Base-by-base conservation (phyloP, 139 green algal species). In the Diplosphaera chodatii region DNA sequence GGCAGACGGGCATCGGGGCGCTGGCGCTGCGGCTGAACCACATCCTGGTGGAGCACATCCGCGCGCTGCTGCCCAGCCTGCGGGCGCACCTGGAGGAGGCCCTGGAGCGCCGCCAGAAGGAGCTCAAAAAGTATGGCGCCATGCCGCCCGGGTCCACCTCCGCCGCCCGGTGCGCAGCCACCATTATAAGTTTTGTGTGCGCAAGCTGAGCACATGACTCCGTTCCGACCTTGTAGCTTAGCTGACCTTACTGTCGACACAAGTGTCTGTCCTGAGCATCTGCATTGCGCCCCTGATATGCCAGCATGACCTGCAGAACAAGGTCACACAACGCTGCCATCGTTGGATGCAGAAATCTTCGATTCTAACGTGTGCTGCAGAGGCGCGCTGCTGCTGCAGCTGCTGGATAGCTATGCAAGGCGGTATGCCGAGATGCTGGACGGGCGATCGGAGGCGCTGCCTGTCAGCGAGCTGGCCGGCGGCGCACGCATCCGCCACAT, bases 31-130 rank as follows among this genome's bases (percentile, higher is more conserved):
- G 78, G 33, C 81, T 98, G n/a, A 98, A 97, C 80, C 68, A 68
- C 56, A 91, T 98, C 33, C 83, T 98, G 59, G 92, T 93, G 72
- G 81, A 92, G 40, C 90, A 95, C 86, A 96, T 97, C 74, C 79
- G 77, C 5, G 65, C 66, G 13, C 4, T 85, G 40, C 76, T 92
- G 68, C 83, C 85, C 40, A 37, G 29, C 2, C 74, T 91, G 67
- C 73, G 79, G 18, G 32, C n/a, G 25, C 37, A 65, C 37, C 74
- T 91, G 0, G 80, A 86, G 63, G 70, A 76, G 10, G 84, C 84
- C 0, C 22, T 84, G 0, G 78, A 82, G 2, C 69, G 70, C 8
- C 67, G 74, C 30, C 41, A 55, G 1, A 69, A 66, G 20, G 87
- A 92, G 76, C 71, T 91, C 32, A 41, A 32, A 30, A 28, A 75